phyloP scores from a whole-genome alignment of 768 basidiomycete species.

The Boletus tylopilopsis region DNA sequence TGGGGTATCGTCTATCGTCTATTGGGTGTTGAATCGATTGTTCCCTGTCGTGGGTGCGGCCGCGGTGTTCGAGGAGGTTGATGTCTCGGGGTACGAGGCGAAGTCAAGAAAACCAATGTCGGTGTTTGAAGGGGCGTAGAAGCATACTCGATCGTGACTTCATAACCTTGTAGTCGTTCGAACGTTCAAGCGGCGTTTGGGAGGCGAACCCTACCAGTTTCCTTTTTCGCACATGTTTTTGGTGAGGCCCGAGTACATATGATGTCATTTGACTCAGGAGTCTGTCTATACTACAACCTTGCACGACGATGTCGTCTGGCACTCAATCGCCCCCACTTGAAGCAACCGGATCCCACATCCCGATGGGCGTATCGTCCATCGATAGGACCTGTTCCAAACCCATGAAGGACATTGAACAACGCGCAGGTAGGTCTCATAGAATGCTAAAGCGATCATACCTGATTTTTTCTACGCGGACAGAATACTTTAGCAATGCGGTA shows the following conservation, averaged over 20 bases:
- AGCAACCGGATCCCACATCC: conserved; percentile 42
- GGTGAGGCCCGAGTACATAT: conserved; percentile 20
- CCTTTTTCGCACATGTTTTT: conserved; percentile 16
- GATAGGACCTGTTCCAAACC: conserved; percentile 32
- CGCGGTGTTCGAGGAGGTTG: conserved; percentile 51
- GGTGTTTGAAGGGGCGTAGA: neutral
- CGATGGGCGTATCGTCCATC: conserved; percentile 48
- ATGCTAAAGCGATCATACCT: neutral
- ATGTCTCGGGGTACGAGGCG: conserved; percentile 37
- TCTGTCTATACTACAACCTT: no score
- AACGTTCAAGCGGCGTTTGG: neutral
- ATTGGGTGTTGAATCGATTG: conserved; percentile 52
- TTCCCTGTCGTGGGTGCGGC: conserved; percentile 57
- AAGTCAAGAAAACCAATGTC: neutral
- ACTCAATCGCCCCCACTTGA: conserved; percentile 57
- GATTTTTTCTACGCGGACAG: conserved; percentile 6
- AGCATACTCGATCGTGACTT: neutral
- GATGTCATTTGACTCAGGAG: conserved; percentile 24
- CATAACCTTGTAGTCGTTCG: no score
- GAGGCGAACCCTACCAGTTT: neutral
- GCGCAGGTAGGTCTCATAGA: conserved; percentile 35
- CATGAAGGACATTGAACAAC: conserved; percentile 41
- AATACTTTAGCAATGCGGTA: conserved; percentile 30
- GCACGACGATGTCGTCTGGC: conserved; percentile 34
- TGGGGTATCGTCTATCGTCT: conserved; percentile 61